These are phyloP conservation scores for Saccharum spontaneum DNA, from an alignment of 176 grass and related monocot genomes.

Conservation along the genomic window DNA sequence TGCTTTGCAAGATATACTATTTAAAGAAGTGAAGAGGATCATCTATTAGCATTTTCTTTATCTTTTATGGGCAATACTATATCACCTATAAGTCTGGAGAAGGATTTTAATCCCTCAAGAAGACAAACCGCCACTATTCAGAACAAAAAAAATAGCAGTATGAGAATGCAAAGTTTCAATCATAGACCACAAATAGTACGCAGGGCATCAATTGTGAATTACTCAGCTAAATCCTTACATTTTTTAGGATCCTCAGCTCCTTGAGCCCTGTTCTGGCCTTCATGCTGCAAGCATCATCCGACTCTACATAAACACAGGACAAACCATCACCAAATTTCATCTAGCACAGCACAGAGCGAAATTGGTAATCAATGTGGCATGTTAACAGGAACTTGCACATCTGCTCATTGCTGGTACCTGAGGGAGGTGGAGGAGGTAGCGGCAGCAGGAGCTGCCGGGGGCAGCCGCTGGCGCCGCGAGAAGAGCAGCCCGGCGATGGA, in stretches of 20 bases:
- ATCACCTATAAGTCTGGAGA: conserved; percentile 13
- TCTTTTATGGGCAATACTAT: not conserved
- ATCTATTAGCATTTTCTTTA: not conserved
- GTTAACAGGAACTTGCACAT: not conserved
- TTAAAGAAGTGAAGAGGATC: conserved; percentile 24
- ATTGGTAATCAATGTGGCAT: not conserved
- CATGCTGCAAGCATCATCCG: conserved; percentile 20
- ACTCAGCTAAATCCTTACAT: conserved; percentile 42
- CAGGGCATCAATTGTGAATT: not conserved
- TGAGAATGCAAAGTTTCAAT: not conserved
- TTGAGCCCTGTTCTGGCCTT: conserved; percentile 55
- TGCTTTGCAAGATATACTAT: not conserved
- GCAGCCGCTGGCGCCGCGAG: conserved; percentile 43
- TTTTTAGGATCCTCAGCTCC: conserved; percentile 56
- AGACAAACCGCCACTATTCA: not conserved
- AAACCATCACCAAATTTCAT: conserved; percentile 22
- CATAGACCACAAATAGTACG: not conserved
- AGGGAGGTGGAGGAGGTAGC: conserved; percentile 8
- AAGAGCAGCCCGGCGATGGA: conserved; percentile 69
- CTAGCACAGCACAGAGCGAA: not conserved
- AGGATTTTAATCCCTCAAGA: not conserved
- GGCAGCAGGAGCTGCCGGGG: conserved; percentile 37
- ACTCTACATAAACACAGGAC: conserved; percentile 16
- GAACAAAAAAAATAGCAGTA: not conserved
- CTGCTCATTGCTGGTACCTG: conserved; percentile 33